Base-by-base conservation (phyloP, 331 rosid species). In the Prunus yedoensis region DNA sequence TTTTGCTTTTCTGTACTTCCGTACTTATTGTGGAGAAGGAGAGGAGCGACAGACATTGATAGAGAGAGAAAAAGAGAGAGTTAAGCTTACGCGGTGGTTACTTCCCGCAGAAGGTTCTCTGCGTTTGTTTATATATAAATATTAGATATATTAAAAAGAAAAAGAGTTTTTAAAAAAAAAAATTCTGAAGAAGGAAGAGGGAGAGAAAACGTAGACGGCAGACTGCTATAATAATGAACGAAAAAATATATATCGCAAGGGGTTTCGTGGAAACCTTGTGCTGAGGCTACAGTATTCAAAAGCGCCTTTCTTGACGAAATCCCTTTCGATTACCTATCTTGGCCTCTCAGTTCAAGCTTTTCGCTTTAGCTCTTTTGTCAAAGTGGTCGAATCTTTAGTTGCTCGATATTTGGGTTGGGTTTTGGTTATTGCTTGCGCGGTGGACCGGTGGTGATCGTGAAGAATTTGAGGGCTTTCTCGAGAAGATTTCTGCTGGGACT, bases 81-180 rank as follows among this genome's bases (percentile, higher is more conserved):
- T 50, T 74, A 51, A 38, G 43, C 9, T 38, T 38, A 38, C 43
- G 43, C 43, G 71, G 84, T 77, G 80, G 83, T 87, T 82, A 23
- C 94, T 87, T 89, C 84, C 77, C n/a, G 64, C 80, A 77, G 85
- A 88, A 90, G 88, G 62, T 80, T 82, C 87, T 84, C 77, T 79
- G 58, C 63, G 73, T 27, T 57, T 66, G 53, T 14, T 38, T 71
- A 43, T 47, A 62, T 6, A 38, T 38, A 38, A 38, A 6, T 38
- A 38, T 38, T 38, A 38, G 43, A 38, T 38, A 38, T 38, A 38
- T 38, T 38, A 38, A 0, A 7, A 1, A 8, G 51, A 50, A 41
- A 12, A 27, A 58, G 38, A 16, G 30, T 56, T 17, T n/a, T n/a
- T 25, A 1, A 52, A 47, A 18, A 63, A 51, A 61, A 41, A 23